These are phyloP conservation scores for Eucalyptus erythrocorys DNA, from an alignment of 345 rosid species.

Conservation along the genomic window DNA sequence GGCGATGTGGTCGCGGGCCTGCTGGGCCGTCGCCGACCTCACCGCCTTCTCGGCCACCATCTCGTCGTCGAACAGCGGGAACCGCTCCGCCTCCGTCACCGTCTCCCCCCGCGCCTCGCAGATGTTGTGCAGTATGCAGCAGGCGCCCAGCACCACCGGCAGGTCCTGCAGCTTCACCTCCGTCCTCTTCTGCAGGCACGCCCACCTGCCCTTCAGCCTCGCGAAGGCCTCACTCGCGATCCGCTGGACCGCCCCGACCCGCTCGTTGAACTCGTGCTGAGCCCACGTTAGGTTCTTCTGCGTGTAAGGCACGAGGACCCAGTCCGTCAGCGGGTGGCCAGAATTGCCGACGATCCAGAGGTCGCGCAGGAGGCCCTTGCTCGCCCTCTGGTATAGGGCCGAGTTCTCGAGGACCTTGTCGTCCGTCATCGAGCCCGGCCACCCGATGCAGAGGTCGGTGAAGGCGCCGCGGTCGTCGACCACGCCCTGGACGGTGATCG, in stretches of 20 bases:
- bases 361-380: constrained; percentile 37
- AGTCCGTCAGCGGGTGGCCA: constrained; percentile 57
- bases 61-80: constrained; percentile 55
- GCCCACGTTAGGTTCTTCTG: constrained; percentile 72
- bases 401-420: constrained; percentile 71
- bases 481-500: constrained; percentile 75
- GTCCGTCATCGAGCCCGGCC: constrained; percentile 75
- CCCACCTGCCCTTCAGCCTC: constrained; percentile 63
- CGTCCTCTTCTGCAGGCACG: constrained; percentile 66
- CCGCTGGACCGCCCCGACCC: constrained; percentile 22
- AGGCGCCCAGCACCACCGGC: constrained; percentile 78
- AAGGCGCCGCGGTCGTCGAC: constrained; percentile 58
- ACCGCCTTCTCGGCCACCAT: constrained; percentile 43
- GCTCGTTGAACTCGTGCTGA: constrained; percentile 65
- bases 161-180: constrained; percentile 75
- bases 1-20: constrained; percentile 59
- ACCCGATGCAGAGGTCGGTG: constrained; percentile 74
- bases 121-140: constrained; percentile 72
- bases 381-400: constrained; percentile 47
- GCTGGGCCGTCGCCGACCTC: constrained; percentile 30
- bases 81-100: constrained; percentile 25
- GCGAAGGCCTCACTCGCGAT: constrained; percentile 41
- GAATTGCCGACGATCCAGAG: constrained; percentile 56
- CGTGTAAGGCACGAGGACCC: constrained; percentile 69
- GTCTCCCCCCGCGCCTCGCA: constrained; percentile 70